A percentile compares a stretch with the other conserved stretches of the same genome.
phyloP scores from a whole-genome alignment of 2,329 filamentous ascomycete genomes.

The Calonectria hongkongensis region DNA sequence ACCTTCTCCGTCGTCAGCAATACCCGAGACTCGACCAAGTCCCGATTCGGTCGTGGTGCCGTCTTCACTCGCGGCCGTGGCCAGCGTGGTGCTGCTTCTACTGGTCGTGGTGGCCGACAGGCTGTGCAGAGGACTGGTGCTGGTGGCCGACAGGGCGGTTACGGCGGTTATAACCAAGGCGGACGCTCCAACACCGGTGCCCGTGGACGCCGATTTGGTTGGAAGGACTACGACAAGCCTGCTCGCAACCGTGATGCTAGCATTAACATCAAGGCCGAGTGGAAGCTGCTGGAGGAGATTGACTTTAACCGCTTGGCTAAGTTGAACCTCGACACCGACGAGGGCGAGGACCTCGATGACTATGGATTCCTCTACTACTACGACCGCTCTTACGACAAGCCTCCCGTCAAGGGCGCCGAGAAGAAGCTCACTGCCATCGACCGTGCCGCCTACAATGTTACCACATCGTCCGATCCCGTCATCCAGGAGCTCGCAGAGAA shows the following conservation, averaged over 20 bases:
- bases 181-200: constrained; percentile 81
- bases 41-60: constrained; percentile 91
- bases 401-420: constrained; percentile 90
- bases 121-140: constrained; percentile 83
- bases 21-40: constrained; percentile 88
- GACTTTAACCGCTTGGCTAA: constrained; percentile 97
- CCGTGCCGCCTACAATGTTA: constrained; percentile 98
- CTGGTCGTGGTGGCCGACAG: constrained; percentile 74
- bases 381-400: constrained; percentile 95
- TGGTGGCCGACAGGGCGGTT: constrained; percentile 78
- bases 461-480: constrained; percentile 94
- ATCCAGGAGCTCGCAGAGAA: constrained; percentile 98
- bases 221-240: constrained; percentile 99
- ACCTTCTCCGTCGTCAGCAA: constrained; percentile 99
- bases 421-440: constrained; percentile 92
- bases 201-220: constrained; percentile 92
- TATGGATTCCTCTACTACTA: constrained; percentile 99
- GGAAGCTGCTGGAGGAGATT: constrained; percentile 97
- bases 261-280: constrained; percentile 96
- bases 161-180: constrained; percentile 80
- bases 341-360: constrained; percentile 94
- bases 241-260: constrained; percentile 96
- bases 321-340: constrained; percentile 95
- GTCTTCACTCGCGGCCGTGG: constrained; percentile 93
- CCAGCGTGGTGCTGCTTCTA: constrained; percentile 81